These are phyloP conservation scores for Albatrellus sp. DNA, from an alignment of 1,284 basidiomycete species.

Conservation along the genomic window DNA sequence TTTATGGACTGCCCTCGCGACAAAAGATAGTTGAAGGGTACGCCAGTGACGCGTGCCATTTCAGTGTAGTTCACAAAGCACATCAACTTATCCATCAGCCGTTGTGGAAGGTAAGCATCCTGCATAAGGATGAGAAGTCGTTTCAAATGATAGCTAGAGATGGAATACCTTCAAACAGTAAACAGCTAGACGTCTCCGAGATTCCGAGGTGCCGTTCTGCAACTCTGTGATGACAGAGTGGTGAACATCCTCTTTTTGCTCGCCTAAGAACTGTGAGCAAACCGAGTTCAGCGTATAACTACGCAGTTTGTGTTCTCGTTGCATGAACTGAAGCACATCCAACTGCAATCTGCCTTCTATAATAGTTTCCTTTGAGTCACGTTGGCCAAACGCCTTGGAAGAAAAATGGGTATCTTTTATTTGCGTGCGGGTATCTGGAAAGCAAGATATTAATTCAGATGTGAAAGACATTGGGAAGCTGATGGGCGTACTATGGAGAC, in stretches of 20 bases:
- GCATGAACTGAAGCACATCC: conserved; percentile 92
- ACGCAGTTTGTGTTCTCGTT: conserved; percentile 89
- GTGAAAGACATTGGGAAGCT: background rate
- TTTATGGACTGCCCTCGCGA: conserved; percentile 93
- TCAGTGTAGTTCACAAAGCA: conserved; percentile 95
- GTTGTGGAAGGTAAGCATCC: conserved; percentile 94
- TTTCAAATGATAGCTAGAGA: background rate
- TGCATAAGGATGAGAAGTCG: conserved; percentile 19
- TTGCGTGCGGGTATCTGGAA: conserved; percentile 58
- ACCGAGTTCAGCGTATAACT: conserved; percentile 94
- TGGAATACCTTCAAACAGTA: conserved; percentile 82
- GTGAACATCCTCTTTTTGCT: conserved; percentile 96
- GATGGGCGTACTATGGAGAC: conserved; percentile 50
- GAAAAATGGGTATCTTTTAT: conserved; percentile 91
- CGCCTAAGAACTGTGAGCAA: conserved; percentile 89
- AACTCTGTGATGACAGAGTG: conserved; percentile 94
- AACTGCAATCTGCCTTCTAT: conserved; percentile 88
- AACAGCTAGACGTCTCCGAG: conserved; percentile 79
- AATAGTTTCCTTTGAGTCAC: conserved; percentile 85
- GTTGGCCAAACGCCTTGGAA: conserved; percentile 89
- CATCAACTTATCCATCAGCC: conserved; percentile 92
- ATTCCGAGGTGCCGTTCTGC: conserved; percentile 90
- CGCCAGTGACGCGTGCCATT: conserved; percentile 92
- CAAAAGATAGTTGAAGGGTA: conserved; percentile 92
- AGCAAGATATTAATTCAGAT: too few relatives aligned